A percentile compares a stretch with the other conserved stretches of the same genome.
Evolutionary conservation across 768 basidiomycete genomes (phyloP).

Genomic region (Mycena indigotica): DNA sequence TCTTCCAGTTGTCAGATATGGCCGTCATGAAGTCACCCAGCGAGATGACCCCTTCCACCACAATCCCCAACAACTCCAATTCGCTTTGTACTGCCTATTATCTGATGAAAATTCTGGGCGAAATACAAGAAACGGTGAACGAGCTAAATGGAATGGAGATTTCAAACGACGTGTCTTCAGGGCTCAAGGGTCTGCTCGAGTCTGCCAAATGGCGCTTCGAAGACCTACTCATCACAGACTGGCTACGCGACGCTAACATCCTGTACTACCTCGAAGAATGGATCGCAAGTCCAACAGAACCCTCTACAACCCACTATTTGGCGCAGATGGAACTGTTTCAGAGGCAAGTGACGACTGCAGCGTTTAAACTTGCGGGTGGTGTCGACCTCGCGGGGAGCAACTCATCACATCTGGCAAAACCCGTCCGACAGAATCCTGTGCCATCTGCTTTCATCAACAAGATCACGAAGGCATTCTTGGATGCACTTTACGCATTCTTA

Average conservation of each 20-base stretch:
- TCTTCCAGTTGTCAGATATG: constrained; percentile 82
- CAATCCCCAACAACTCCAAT: constrained; percentile 76
- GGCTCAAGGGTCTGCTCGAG: constrained; percentile 74
- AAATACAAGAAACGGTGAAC: constrained; percentile 83
- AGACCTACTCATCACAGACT: constrained; percentile 74
- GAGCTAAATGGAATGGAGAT: constrained; percentile 84
- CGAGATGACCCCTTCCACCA: constrained; percentile 44
- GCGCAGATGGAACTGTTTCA: constrained; percentile 82
- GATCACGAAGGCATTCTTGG: constrained; percentile 84
- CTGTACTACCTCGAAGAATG: constrained; percentile 90
- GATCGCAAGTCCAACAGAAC: constrained; percentile 61
- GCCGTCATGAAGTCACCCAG: constrained; percentile 61
- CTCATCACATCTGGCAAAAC: constrained; percentile 49
- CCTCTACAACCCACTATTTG: constrained; percentile 74
- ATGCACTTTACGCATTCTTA: constrained; percentile 80
- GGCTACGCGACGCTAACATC: constrained; percentile 83
- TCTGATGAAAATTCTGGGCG: constrained; percentile 76
- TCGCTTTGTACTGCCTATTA: constrained; percentile 83
- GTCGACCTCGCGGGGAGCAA: constrained; percentile 48
- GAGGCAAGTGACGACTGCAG: constrained; percentile 69
- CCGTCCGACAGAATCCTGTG: constrained; percentile 61
- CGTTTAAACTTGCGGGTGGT: constrained; percentile 82
- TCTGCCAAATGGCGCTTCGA: constrained; percentile 87
- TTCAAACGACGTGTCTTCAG: constrained; percentile 67
- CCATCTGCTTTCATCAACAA: constrained; percentile 66